Evolutionary conservation across 768 basidiomycete genomes (phyloP).

Genomic region (Guyanaporus albipodus): DNA sequence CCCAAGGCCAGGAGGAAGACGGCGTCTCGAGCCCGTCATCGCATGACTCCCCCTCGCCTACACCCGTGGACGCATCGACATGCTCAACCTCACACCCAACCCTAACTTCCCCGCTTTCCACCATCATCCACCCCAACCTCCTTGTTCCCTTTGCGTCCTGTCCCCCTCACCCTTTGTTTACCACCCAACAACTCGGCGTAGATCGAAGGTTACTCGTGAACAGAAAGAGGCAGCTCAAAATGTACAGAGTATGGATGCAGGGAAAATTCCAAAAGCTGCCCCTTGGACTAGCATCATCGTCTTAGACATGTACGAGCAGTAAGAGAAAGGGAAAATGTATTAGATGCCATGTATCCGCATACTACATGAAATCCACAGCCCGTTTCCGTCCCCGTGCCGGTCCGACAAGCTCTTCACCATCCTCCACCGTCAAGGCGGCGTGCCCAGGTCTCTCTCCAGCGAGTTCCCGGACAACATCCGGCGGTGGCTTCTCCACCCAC

Average conservation of each 20-base stretch:
- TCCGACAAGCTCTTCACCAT: conserved; percentile 21
- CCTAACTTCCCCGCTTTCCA: background rate
- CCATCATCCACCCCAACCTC: conserved; percentile 37
- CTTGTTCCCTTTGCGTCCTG: conserved; percentile 19
- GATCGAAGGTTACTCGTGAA: conserved; percentile 91
- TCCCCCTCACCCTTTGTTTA: conserved; percentile 62
- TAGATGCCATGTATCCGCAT: no score
- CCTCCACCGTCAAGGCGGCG: conserved; percentile 7
- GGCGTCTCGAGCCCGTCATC: conserved; percentile 3
- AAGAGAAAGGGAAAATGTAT: no score
- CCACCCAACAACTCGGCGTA: conserved; percentile 80
- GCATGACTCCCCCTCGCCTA: background rate
- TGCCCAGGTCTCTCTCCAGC: conserved; percentile 7
- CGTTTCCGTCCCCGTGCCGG: conserved; percentile 52
- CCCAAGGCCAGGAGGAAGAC: conserved; percentile 20
- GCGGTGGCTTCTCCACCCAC: conserved; percentile 66
- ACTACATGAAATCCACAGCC: conserved; percentile 72
- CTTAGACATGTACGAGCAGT: no score
- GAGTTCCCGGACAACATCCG: conserved; percentile 44
- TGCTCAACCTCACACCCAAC: no score
- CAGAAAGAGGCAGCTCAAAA: conserved; percentile 89
- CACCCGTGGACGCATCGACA: no score
- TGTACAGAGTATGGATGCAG: conserved; percentile 98
- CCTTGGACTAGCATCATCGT: no score
- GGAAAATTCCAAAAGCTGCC: conserved; percentile 62